These are phyloP conservation scores for Begonia loranthoides DNA, from an alignment of 306 rosid genomes.

Conservation along the genomic window DNA sequence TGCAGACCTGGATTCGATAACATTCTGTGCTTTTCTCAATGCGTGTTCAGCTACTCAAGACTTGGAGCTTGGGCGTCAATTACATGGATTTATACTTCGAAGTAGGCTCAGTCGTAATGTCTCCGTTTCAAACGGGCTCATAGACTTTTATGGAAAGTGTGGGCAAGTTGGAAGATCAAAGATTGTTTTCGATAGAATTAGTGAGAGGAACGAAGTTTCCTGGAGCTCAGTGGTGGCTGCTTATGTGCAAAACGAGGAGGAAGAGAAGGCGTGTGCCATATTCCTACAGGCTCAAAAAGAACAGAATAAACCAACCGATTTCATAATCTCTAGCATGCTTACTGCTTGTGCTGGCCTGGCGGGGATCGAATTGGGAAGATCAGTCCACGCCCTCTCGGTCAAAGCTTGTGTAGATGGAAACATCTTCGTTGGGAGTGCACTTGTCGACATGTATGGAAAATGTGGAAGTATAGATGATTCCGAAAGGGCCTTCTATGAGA, in stretches of 20 bases:
- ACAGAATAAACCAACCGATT: slow-evolving; percentile 49
- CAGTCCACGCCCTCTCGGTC: slow-evolving; percentile 62
- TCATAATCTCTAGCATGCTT: slow-evolving; percentile 57
- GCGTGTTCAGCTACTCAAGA: slow-evolving; percentile 45
- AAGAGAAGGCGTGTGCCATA: slow-evolving; percentile 62
- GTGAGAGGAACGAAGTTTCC: slow-evolving; percentile 39
- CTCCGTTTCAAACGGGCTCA: slow-evolving; percentile 56
- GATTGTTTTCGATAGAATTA: slow-evolving; percentile 41
- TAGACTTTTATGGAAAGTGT: slow-evolving; percentile 83
- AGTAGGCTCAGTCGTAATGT: slow-evolving; percentile 36
- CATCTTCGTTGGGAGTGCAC: slow-evolving; percentile 70
- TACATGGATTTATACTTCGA: slow-evolving; percentile 48
- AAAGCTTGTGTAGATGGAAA: slow-evolving; percentile 57
- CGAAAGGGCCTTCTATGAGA: slow-evolving; percentile 33
- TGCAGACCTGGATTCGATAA: slow-evolving; percentile 53
- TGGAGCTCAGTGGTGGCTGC: slow-evolving; percentile 76
- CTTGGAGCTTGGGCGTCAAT: slow-evolving; percentile 43
- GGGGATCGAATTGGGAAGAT: slow-evolving; percentile 59
- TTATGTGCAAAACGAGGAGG: slow-evolving; percentile 47
- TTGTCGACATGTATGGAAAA: slow-evolving; percentile 86
- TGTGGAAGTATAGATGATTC: slow-evolving; percentile 65
- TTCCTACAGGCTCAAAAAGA: slow-evolving; percentile 43
- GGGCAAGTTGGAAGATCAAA: slow-evolving; percentile 33
- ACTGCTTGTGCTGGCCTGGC: slow-evolving; percentile 79
- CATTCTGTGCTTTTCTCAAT: slow-evolving; percentile 66